Evolutionary conservation across 225 moss, liverwort and hornwort genomes (phyloP).

Genomic region (Polytrichum formosum): DNA sequence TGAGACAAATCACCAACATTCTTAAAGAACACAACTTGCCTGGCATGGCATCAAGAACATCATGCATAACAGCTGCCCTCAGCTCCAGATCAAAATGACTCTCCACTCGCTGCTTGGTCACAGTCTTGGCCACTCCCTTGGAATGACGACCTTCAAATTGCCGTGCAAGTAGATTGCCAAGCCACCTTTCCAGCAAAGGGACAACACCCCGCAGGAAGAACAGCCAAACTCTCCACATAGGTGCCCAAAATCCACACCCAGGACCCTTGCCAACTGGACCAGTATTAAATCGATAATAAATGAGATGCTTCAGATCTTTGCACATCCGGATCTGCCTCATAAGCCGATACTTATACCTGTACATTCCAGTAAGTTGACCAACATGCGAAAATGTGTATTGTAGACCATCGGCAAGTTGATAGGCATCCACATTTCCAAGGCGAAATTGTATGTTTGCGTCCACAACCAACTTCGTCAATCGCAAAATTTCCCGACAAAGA

Average conservation of each 20-base stretch:
- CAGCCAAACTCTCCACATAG: slow-evolving; percentile 99
- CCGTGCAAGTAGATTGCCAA: slow-evolving; percentile 91
- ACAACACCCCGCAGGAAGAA: slow-evolving; percentile 98
- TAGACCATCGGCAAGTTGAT: slow-evolving; percentile 96
- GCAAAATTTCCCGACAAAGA: slow-evolving; percentile 94
- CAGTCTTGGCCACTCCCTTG: slow-evolving; percentile 99
- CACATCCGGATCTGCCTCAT: slow-evolving; percentile 99
- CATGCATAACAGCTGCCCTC: slow-evolving; percentile 99
- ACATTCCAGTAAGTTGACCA: slow-evolving; percentile 98
- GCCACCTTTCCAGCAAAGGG: slow-evolving; percentile 94
- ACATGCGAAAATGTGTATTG: slow-evolving; percentile 99
- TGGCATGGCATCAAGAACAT: slow-evolving; percentile 99
- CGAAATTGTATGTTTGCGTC: slow-evolving; percentile 99
- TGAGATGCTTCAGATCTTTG: slow-evolving; percentile 96
- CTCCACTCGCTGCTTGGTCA: slow-evolving; percentile 99
- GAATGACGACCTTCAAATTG: slow-evolving; percentile 99
- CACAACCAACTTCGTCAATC: slow-evolving; percentile 94
- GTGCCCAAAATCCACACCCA: slow-evolving; percentile 99
- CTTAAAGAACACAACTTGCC: slow-evolving; percentile 15
- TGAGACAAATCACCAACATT: background rate
- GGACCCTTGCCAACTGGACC: slow-evolving; percentile 99
- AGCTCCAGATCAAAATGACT: slow-evolving; percentile 99
- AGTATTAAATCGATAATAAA: slow-evolving; percentile 97
- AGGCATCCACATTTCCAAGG: slow-evolving; percentile 96
- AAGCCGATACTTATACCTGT: slow-evolving; percentile 95